Base-by-base conservation (phyloP, 2,329 filamentous ascomycete genomes). In the Grosmannia penicillata region DNA sequence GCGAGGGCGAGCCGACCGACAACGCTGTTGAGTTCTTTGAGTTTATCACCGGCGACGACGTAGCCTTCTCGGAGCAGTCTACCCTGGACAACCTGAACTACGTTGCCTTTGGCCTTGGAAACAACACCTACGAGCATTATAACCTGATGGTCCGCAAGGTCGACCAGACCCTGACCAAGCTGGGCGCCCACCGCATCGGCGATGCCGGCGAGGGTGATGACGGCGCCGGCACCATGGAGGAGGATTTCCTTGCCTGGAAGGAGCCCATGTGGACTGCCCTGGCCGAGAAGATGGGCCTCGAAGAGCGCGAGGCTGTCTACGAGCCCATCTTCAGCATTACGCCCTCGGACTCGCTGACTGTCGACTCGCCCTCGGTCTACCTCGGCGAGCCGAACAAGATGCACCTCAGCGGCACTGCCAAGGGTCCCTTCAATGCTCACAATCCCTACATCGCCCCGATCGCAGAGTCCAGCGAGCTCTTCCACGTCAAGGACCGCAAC, bases 91-190 rank as follows among this genome's bases (percentile, higher is more conserved):
- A 84, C 52, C 72, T 98, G 55, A 89, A 87, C 58, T 98, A 87
- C 55, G 86, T 98, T 53, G 74, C 86, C 41, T 98, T 98, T 53
- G 91, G 91, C 53, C 76, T 98, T 28, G 91, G 91, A 49, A 98
- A 98, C 70, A 98, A 96, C 68, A 96, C 91, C 22, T 98, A 98
- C 57, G 91, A 98, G 57, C 91, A 98, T 68, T 98, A 95, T 71
- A 98, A 98, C 66, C 82, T 82, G 37, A 94, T 98, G 85, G 87
- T 98, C 43, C 85, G 89, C 57, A 83, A 89, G 46, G 79, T 96
- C 41, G 77, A 91, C 62, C 77, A 81, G 57, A 78, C 77, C 45
- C 66, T 98, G 42, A 69, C 76, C 53, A 89, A 82, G 53, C 69
- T 93, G 17, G 91, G 91, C 44, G 91, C 82, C 11, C 70, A 77